phyloP scores from a whole-genome alignment of 352 stramenopile species.

The Pythium aquatile region DNA sequence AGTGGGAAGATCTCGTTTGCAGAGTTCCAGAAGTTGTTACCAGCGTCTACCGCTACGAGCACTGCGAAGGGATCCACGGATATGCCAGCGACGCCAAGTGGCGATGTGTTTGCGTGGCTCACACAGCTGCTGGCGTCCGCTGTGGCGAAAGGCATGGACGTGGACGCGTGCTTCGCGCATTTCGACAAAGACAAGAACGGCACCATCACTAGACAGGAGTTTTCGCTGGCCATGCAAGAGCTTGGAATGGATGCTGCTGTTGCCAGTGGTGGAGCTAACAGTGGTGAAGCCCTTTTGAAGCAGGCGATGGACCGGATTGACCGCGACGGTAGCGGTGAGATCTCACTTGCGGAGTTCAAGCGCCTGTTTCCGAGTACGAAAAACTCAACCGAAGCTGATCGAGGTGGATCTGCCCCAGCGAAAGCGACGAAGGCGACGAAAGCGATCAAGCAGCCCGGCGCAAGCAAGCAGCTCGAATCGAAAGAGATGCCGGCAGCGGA shows the following conservation, averaged over 20 bases:
- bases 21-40: slow-evolving; percentile 57
- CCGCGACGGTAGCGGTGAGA: slow-evolving; percentile 54
- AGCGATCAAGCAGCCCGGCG: neutral
- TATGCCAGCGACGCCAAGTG: neutral
- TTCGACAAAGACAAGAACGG: slow-evolving; percentile 85
- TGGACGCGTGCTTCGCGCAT: slow-evolving; percentile 67
- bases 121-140: slow-evolving; percentile 44
- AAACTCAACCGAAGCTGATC: neutral
- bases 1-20: slow-evolving; percentile 56
- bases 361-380: slow-evolving; percentile 36
- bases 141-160: slow-evolving; percentile 43
- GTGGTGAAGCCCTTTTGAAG: slow-evolving; percentile 29
- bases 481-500: slow-evolving; percentile 14
- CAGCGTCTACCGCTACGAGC: neutral
- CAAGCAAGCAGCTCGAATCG: neutral
- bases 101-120: slow-evolving; percentile 37
- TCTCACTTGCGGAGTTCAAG: slow-evolving; percentile 67
- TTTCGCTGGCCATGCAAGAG: slow-evolving; percentile 51
- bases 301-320: slow-evolving; percentile 57
- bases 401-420: neutral
- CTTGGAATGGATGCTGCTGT: slow-evolving; percentile 35
- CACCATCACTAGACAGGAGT: slow-evolving; percentile 59
- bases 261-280: slow-evolving; percentile 8
- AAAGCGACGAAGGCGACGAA: neutral
- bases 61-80: neutral